Evolutionary conservation across 139 green algal genomes (phyloP).

Genomic region (Chlorella sp.): DNA sequence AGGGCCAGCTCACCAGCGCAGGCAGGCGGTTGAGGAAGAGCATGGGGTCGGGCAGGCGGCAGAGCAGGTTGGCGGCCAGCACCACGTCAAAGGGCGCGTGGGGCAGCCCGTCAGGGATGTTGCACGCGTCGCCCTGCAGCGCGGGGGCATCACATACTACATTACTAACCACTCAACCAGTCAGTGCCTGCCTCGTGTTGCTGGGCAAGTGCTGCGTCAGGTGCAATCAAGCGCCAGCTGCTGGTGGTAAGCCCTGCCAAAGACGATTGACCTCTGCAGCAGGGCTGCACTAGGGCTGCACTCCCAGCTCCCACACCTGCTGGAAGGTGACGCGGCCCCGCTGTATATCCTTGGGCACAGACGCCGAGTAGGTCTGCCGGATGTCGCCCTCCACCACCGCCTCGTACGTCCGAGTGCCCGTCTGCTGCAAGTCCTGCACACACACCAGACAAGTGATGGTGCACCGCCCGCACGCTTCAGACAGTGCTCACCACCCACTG

Average conservation of each 20-base stretch:
- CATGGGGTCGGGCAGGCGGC: slow-evolving; percentile 60
- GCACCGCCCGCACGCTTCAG: not conserved
- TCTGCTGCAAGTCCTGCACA: slow-evolving; percentile 44
- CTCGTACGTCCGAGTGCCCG: slow-evolving; percentile 43
- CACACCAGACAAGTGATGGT: no score
- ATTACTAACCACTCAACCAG: no score
- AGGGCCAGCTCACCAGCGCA: slow-evolving; percentile 9
- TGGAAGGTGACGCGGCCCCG: slow-evolving; percentile 45
- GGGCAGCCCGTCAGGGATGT: slow-evolving; percentile 28
- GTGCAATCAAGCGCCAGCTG: no score
- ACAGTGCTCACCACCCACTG: not conserved
- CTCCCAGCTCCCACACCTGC: slow-evolving; percentile 32
- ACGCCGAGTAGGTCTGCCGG: slow-evolving; percentile 8
- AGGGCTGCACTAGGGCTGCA: no score
- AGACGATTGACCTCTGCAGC: not conserved
- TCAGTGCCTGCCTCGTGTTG: no score
- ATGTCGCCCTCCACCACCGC: slow-evolving; percentile 65
- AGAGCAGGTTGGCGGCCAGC: slow-evolving; percentile 73
- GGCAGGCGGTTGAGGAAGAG: slow-evolving; percentile 46
- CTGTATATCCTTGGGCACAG: slow-evolving; percentile 47
- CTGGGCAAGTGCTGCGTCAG: no score
- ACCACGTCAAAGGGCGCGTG: slow-evolving; percentile 67
- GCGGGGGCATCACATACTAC: no score
- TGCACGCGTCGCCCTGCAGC: slow-evolving; percentile 56
- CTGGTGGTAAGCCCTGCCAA: no score